phyloP scores from a whole-genome alignment of 208 protist genomes.

The Wallacemonas sp. region DNA sequence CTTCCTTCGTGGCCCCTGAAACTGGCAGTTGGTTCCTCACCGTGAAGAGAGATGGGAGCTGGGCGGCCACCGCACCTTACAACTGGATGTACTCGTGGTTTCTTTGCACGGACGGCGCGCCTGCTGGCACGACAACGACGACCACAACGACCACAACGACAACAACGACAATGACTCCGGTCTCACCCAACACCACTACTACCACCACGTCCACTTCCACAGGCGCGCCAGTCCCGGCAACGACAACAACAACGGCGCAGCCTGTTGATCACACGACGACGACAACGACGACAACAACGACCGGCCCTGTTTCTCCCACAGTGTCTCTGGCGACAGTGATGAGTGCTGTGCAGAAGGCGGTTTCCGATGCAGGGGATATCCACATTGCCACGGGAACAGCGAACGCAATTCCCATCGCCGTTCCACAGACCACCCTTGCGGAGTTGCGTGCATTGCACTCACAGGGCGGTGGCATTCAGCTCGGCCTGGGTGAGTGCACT shows the following conservation, averaged over 20 bases:
- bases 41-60: conserved; percentile 30
- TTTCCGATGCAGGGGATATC: background rate
- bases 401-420: conserved; percentile 10
- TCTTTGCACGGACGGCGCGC: conserved; percentile 33
- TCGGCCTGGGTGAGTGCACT: conserved; percentile 2
- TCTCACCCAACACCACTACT: conserved; percentile 6
- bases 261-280: background rate
- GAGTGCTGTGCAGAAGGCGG: background rate
- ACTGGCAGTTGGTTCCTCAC: conserved; percentile 24
- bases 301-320: background rate
- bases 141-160: conserved; percentile 19
- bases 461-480: conserved; percentile 6
- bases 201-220: background rate
- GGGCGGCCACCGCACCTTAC: conserved; percentile 19
- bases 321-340: background rate
- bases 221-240: background rate
- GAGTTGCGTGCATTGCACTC: background rate
- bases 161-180: background rate
- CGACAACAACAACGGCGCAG: conserved; percentile 10
- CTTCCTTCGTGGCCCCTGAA: conserved; percentile 12
- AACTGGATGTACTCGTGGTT: conserved; percentile 18
- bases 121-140: conserved; percentile 6
- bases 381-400: background rate
- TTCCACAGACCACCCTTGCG: background rate
- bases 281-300: conserved; percentile 18